These are phyloP conservation scores for Blastocystis sp. DNA, from an alignment of 352 stramenopile species.

Conservation along the genomic window DNA sequence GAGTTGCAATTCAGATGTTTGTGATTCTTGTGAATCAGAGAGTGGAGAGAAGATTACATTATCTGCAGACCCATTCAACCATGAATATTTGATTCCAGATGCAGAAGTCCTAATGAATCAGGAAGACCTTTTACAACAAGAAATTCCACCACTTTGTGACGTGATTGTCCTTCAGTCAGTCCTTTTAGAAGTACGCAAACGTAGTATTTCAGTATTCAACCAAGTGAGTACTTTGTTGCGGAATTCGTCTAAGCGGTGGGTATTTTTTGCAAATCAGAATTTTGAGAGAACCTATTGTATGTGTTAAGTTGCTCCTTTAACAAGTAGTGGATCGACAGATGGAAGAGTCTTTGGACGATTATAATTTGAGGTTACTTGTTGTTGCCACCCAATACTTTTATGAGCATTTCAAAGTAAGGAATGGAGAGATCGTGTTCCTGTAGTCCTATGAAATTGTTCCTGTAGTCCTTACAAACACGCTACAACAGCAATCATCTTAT, in stretches of 20 bases:
- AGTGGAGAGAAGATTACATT: conserved; percentile 75
- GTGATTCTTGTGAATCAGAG: conserved; percentile 73
- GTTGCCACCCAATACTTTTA: conserved; percentile 79
- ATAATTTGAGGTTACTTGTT: conserved; percentile 82
- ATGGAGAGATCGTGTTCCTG: conserved; percentile 67
- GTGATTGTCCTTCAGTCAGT: conserved; percentile 86
- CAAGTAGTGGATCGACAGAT: conserved; percentile 59
- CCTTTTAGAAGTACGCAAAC: conserved; percentile 80
- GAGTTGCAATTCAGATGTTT: conserved; percentile 76
- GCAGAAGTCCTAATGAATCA: conserved; percentile 84
- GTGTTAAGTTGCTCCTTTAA: not conserved
- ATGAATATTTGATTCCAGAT: conserved; percentile 79
- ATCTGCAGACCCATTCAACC: conserved; percentile 73
- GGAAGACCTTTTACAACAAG: conserved; percentile 84
- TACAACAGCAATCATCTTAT: conserved; percentile 64
- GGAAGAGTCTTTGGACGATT: conserved; percentile 76
- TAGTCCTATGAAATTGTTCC: conserved; percentile 73
- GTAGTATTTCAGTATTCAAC: conserved; percentile 84
- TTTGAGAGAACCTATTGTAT: conserved; percentile 76
- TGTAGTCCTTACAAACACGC: conserved; percentile 60
- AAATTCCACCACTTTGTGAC: conserved; percentile 75
- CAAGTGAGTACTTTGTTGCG: conserved; percentile 79
- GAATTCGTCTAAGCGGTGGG: conserved; percentile 76
- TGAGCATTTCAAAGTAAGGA: conserved; percentile 67
- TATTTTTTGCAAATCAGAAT: conserved; percentile 89